Evolutionary conservation across 2,329 filamentous ascomycete species (phyloP).

Genomic region (Aspergillus ochraceus): DNA sequence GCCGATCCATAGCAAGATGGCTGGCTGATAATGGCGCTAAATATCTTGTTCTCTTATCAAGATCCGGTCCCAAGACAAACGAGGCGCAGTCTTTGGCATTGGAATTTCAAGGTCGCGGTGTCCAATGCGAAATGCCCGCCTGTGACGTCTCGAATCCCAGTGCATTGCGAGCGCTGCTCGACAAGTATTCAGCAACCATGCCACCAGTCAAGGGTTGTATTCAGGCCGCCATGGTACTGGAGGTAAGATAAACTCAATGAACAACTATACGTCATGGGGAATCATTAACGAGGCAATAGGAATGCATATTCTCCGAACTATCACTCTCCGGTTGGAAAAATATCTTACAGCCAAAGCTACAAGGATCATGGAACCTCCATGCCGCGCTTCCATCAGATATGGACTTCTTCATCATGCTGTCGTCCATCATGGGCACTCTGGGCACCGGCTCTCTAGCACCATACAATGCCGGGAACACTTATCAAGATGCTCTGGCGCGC

Average conservation of each 20-base stretch:
- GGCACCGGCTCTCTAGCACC: constrained; percentile 43
- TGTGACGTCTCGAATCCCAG: constrained; percentile 21
- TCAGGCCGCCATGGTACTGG: constrained; percentile 29
- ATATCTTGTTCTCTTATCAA: constrained; percentile 11
- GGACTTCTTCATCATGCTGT: constrained; percentile 43
- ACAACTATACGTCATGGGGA: too few relatives aligned
- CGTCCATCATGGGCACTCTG: constrained; percentile 33
- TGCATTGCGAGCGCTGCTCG: too few relatives aligned
- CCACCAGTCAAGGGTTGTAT: constrained; percentile 34
- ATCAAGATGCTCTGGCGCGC: constrained; percentile 32
- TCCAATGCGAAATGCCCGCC: constrained; percentile 11
- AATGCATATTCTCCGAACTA: constrained; percentile 37
- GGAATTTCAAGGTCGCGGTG: constrained; percentile 7
- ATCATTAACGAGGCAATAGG: constrained; percentile 8
- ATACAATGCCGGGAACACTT: constrained; percentile 39
- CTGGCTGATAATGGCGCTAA: constrained; percentile 10
- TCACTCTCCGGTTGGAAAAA: constrained; percentile 36
- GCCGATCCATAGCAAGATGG: constrained; percentile 9
- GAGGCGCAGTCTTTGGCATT: background rate
- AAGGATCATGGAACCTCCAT: constrained; percentile 36
- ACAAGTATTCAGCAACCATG: constrained; percentile 3
- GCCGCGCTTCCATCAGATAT: constrained; percentile 25
- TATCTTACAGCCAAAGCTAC: constrained; percentile 38
- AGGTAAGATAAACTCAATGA: background rate
- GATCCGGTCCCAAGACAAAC: background rate